Conservation (phyloP, 257 asterid species). For the Penstemon barbatus region DNA sequence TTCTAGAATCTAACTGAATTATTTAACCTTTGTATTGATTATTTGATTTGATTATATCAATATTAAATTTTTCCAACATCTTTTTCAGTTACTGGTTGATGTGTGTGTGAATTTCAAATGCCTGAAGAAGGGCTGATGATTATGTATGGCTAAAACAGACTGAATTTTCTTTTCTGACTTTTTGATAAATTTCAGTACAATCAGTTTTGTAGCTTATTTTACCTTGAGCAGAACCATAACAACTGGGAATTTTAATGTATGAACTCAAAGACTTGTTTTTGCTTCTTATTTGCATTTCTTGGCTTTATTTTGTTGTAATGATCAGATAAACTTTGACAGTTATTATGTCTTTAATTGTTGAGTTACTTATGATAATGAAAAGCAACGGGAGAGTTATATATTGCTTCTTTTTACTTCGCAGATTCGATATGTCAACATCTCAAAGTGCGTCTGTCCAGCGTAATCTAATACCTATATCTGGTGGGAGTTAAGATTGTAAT, state of each 20-base stretch:
- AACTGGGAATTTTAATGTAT: slow-evolving; percentile 16
- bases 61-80: slow-evolving; percentile 14
- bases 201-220: slow-evolving; percentile 26
- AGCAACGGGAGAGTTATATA: too few relatives aligned
- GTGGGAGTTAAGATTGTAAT: too few relatives aligned
- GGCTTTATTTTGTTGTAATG: too few relatives aligned
- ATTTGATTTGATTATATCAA: background rate
- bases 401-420: too few relatives aligned
- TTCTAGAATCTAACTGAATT: slow-evolving; percentile 21
- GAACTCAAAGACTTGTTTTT: too few relatives aligned
- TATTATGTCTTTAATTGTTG: too few relatives aligned
- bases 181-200: slow-evolving; percentile 14
- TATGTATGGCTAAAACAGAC: slow-evolving; percentile 21
- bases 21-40: slow-evolving; percentile 24
- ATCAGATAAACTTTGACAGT: too few relatives aligned
- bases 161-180: slow-evolving; percentile 26
- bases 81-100: slow-evolving; percentile 30
- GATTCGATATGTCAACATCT: too few relatives aligned
- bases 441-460: too few relatives aligned
- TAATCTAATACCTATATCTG: too few relatives aligned
- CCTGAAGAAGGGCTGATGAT: slow-evolving; percentile 18
- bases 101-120: slow-evolving; percentile 18
- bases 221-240: slow-evolving; percentile 27
- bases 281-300: too few relatives aligned
- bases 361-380: too few relatives aligned